Conservation (phyloP, 2,329 filamentous ascomycete genomes). For the Ceratocystis eucalypticola region DNA sequence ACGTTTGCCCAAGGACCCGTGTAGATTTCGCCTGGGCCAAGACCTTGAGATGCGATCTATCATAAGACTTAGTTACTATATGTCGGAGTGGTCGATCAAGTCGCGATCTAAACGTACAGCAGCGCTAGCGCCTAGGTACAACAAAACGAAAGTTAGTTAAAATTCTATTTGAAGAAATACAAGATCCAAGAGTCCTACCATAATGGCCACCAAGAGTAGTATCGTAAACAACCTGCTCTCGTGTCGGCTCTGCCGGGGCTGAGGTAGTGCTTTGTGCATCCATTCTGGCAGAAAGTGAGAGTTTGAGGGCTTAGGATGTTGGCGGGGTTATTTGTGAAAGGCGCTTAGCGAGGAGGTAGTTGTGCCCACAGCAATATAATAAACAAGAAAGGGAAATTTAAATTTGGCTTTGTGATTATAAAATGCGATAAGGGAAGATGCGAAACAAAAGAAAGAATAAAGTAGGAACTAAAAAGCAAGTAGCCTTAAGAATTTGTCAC, state of each 20-base stretch:
- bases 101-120: conserved; percentile 25
- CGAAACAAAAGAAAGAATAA: not conserved
- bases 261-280: conserved; percentile 4
- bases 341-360: not conserved
- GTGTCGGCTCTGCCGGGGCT: conserved; percentile 36
- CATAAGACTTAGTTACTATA: not conserved
- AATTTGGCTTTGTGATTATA: not conserved
- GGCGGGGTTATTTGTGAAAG: not conserved
- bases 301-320: not conserved
- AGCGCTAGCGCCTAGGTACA: conserved; percentile 34
- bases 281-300: not conserved
- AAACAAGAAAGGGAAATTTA: not conserved
- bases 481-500: no score
- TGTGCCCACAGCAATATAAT: not conserved
- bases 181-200: conserved; percentile 35
- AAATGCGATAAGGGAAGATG: not conserved
- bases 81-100: not conserved
- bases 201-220: conserved; percentile 63
- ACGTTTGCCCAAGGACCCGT: conserved; percentile 93
- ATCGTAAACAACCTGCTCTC: conserved; percentile 56
- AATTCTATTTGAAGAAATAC: not conserved
- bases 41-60: conserved; percentile 74
- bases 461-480: not conserved
- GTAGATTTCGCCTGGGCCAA: conserved; percentile 85
- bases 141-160: conserved; percentile 15